Percentiles rank a stretch among this genome's conserved stretches.
phyloP scores from a whole-genome alignment of 2,329 filamentous ascomycete species.

The Beauveria brongniartii region DNA sequence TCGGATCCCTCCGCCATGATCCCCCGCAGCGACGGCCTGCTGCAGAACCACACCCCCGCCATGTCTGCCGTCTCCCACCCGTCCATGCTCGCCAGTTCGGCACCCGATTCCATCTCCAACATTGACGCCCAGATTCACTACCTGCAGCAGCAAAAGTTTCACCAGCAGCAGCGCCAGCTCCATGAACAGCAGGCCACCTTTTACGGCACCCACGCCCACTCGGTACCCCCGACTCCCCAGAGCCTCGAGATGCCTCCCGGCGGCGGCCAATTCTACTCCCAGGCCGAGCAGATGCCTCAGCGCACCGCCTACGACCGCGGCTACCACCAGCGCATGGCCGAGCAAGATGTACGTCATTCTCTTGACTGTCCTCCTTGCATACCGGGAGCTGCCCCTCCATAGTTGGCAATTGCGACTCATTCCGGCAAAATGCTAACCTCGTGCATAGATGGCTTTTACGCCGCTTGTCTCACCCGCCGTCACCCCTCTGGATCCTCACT shows the following conservation, averaged over 20 bases:
- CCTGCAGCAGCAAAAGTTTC: slow-evolving; percentile 54
- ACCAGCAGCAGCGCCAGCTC: slow-evolving; percentile 51
- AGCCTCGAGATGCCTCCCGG: slow-evolving; percentile 67
- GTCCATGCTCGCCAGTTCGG: slow-evolving; percentile 31
- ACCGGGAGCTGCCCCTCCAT: no score
- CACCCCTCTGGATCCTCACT: slow-evolving; percentile 67
- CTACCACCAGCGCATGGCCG: slow-evolving; percentile 58
- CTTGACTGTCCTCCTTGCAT: no score
- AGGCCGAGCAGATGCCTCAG: slow-evolving; percentile 43
- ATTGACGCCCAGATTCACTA: slow-evolving; percentile 60
- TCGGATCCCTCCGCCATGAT: slow-evolving; percentile 23
- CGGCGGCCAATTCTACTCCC: slow-evolving; percentile 49
- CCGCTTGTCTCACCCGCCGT: slow-evolving; percentile 79
- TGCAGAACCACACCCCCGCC: slow-evolving; percentile 37
- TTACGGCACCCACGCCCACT: slow-evolving; percentile 46
- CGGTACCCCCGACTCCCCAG: slow-evolving; percentile 72
- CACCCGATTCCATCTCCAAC: slow-evolving; percentile 46
- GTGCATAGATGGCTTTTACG: slow-evolving; percentile 61
- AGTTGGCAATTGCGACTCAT: not conserved
- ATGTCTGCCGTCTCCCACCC: slow-evolving; percentile 40
- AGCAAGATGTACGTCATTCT: slow-evolving; percentile 51
- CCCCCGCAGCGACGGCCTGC: slow-evolving; percentile 24
- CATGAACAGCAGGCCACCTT: slow-evolving; percentile 50
- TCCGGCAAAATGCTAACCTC: slow-evolving; percentile 14
- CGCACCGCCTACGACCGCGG: slow-evolving; percentile 55